Evolutionary conservation across 2,329 filamentous ascomycete genomes (phyloP).

Genomic region (Fusarium nisikadoi): DNA sequence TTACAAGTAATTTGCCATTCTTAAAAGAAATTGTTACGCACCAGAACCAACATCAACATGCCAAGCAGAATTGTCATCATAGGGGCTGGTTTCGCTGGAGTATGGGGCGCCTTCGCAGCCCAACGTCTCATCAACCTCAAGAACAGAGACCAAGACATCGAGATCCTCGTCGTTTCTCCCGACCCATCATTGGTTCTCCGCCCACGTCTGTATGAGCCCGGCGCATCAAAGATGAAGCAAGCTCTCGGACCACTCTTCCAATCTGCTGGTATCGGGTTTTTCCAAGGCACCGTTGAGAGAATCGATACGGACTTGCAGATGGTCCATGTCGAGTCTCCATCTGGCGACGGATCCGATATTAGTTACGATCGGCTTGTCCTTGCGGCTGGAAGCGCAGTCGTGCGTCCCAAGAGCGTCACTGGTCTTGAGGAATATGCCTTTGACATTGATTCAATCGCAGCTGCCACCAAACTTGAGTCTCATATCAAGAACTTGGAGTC

Average conservation of each 20-base stretch:
- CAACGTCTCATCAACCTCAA: conserved; percentile 13
- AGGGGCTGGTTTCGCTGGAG: conserved; percentile 15
- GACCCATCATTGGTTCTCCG: conserved; percentile 46
- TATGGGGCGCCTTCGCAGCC: conserved; percentile 29
- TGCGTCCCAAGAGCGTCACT: conserved; percentile 35
- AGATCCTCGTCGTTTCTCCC: conserved; percentile 50
- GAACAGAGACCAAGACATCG: conserved; percentile 10
- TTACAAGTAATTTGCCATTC: not conserved
- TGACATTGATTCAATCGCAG: conserved; percentile 47
- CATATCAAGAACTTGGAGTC: conserved; percentile 42
- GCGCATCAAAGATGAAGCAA: conserved; percentile 37
- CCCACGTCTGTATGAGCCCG: conserved; percentile 50
- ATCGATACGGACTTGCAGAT: conserved; percentile 33
- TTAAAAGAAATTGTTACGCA: no score
- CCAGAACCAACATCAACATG: not conserved
- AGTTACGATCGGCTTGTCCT: conserved; percentile 50
- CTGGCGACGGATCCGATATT: not conserved
- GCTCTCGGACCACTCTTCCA: conserved; percentile 40
- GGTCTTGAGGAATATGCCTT: conserved; percentile 50
- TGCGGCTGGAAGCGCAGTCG: conserved; percentile 50
- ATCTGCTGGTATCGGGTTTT: conserved; percentile 40
- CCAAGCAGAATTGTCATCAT: conserved; percentile 17
- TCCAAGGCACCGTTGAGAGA: conserved; percentile 34
- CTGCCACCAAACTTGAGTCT: conserved; percentile 42
- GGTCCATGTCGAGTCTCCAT: conserved; percentile 13